Evolutionary conservation across 2,329 filamentous ascomycete species (phyloP), one percentile per base, ranked within the genome.

Genomic region (Exophiala viscosa): DNA sequence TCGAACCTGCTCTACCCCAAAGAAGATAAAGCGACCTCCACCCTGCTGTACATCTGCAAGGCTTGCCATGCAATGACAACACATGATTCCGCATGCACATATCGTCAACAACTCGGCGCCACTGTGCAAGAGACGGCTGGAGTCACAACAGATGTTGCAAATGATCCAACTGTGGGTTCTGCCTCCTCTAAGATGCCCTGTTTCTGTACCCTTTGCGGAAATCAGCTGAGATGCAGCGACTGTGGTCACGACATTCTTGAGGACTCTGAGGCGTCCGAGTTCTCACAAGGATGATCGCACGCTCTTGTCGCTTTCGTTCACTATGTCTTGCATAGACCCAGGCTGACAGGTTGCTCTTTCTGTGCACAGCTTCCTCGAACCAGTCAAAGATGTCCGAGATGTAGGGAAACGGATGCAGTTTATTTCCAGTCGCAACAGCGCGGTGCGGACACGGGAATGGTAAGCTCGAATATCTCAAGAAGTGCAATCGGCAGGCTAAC

Each of bases 341-440:
- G 50, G 54, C 64, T 66, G 57, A 67, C 63, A 36, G 39, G 23
- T 51, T 41, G 43, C 40, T 41, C 45, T 47, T 49, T 39, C 50
- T 50, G 64, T 50, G 28, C 78, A 68, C 82, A 96, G 91, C 88
- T 97, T 70, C 93, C 93, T 60, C 86, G 91, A 66, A 86, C 90
- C 65, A 88, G 90, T 69, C 90, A 88, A 73, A 80, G 81, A 55
- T 99, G 93, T 75, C 90, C 90, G 47, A 81, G 78, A 63, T 99
- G 95, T 78, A 80, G 82, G 61, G 87, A 93, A 70, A 83, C 84
- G 63, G 91, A 97, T 74, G 90, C 91, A 41, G 95, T 99, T 55
- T 99, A 96, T 76, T 99, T 99, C 78, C 93, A 99, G 76, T 96
- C 91, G 57, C 93, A 99, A 70, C 91, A 97, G 76, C 87, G 93